Percentiles rank a stretch among this genome's conserved stretches.
phyloP scores from a whole-genome alignment of 345 rosid species.

The Anastatica hierochuntica region DNA sequence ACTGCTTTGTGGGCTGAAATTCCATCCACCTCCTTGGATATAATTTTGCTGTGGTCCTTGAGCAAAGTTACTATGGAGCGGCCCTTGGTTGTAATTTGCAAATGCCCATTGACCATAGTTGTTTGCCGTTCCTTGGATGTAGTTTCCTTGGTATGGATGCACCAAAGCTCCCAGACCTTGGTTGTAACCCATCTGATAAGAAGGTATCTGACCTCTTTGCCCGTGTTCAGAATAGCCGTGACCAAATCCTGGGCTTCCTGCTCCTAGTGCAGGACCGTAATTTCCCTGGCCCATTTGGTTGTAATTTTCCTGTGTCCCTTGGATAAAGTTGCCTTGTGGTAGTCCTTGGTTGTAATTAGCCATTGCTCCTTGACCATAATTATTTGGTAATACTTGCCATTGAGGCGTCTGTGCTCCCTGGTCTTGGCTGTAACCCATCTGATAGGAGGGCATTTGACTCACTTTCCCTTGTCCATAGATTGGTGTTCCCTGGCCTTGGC shows the following conservation, averaged over 20 bases:
- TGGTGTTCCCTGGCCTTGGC: background rate
- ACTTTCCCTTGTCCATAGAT: slow-evolving; percentile 15
- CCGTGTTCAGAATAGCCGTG: slow-evolving; percentile 2
- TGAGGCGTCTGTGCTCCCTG: slow-evolving; percentile 33
- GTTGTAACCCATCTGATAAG: slow-evolving; percentile 29
- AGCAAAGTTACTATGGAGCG: slow-evolving; percentile 16
- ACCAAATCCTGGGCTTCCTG: slow-evolving; percentile 10
- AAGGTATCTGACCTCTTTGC: slow-evolving; percentile 15
- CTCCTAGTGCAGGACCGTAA: slow-evolving; percentile 12
- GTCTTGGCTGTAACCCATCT: slow-evolving; percentile 34
- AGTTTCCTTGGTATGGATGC: slow-evolving; percentile 24
- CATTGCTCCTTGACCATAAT: slow-evolving; percentile 21
- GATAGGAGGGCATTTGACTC: slow-evolving; percentile 28
- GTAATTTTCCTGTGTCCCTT: slow-evolving; percentile 23
- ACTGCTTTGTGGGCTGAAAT: slow-evolving; percentile 15
- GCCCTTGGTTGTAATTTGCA: slow-evolving; percentile 25
- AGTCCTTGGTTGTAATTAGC: slow-evolving; percentile 24
- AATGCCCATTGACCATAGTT: slow-evolving; percentile 29
- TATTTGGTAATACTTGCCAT: slow-evolving; percentile 27
- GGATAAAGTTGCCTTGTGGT: background rate
- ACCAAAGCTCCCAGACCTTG: slow-evolving; percentile 34
- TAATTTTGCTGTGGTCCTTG: slow-evolving; percentile 23
- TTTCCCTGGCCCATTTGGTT: slow-evolving; percentile 28
- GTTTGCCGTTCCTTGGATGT: slow-evolving; percentile 26
- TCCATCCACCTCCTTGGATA: slow-evolving; percentile 31